Conservation (phyloP, 768 basidiomycete genomes). For the Lentinula raphanica region DNA sequence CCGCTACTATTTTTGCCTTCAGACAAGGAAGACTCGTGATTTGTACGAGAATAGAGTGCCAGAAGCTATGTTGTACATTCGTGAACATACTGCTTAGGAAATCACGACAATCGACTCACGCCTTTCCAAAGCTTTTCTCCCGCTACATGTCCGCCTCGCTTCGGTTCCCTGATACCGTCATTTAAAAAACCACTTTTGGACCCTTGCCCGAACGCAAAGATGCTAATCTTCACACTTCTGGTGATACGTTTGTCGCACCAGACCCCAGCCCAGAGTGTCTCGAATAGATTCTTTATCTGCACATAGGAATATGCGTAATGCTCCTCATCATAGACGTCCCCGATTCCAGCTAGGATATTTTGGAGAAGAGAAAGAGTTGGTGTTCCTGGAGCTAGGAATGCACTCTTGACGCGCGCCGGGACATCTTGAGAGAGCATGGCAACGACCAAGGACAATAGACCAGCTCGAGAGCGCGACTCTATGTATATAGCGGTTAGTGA, state of each 20-base stretch:
- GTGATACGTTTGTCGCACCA: constrained; percentile 1
- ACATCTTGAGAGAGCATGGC: neutral
- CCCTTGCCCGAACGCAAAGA: neutral
- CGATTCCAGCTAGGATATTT: neutral
- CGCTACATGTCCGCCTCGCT: neutral
- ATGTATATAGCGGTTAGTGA: neutral
- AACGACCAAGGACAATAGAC: neutral
- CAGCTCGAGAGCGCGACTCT: neutral
- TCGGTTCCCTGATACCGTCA: neutral
- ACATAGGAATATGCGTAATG: neutral
- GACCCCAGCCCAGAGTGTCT: neutral
- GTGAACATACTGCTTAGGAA: neutral
- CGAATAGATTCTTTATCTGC: neutral
- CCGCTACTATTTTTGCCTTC: neutral
- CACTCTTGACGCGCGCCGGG: constrained; percentile 3
- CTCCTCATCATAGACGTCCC: neutral
- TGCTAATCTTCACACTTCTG: neutral
- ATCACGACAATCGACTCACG: neutral
- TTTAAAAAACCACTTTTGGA: neutral
- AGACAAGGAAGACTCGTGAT: neutral
- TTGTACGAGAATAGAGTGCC: neutral
- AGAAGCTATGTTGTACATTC: neutral
- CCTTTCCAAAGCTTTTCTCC: constrained; percentile 4
- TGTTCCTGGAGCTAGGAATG: neutral
- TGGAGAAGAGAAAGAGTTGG: neutral